A percentile compares a stretch with the other conserved stretches of the same genome.
Conservation (phyloP, 495 filamentous ascomycete species). For the Tetracladium setigerum region DNA sequence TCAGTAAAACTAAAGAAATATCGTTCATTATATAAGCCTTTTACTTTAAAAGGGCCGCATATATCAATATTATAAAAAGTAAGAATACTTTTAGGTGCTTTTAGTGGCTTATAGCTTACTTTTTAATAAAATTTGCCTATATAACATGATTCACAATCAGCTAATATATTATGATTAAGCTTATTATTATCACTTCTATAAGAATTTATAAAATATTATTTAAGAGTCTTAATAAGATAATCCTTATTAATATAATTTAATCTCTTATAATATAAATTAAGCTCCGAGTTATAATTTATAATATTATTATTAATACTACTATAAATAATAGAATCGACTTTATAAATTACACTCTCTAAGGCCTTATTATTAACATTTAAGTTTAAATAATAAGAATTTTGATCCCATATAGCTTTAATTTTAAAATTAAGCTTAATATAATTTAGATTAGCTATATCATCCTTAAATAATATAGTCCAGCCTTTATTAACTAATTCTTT, state of each 20-base stretch:
- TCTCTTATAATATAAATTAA: conserved; percentile 7
- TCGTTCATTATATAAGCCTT: too few relatives aligned
- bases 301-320: background rate
- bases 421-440: conserved; percentile 1
- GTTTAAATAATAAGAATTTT: conserved; percentile 10
- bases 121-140: background rate
- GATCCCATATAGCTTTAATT: background rate
- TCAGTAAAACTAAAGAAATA: too few relatives aligned
- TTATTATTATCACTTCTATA: background rate
- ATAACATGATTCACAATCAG: conserved; percentile 1
- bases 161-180: background rate
- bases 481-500: conserved; percentile 6
- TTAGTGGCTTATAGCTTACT: conserved; percentile 7
- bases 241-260: conserved; percentile 8
- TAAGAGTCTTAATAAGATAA: conserved; percentile 7
- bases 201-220: background rate
- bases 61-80: too few relatives aligned
- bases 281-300: too few relatives aligned
- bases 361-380: background rate
- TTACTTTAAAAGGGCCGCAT: too few relatives aligned
- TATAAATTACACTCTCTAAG: background rate
- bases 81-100: too few relatives aligned
- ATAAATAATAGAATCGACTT: background rate
- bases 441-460: conserved; percentile 1
- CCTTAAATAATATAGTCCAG: conserved; percentile 3